Conservation (phyloP, 768 basidiomycete species). For the Tylopilus rubrobrunneus region DNA sequence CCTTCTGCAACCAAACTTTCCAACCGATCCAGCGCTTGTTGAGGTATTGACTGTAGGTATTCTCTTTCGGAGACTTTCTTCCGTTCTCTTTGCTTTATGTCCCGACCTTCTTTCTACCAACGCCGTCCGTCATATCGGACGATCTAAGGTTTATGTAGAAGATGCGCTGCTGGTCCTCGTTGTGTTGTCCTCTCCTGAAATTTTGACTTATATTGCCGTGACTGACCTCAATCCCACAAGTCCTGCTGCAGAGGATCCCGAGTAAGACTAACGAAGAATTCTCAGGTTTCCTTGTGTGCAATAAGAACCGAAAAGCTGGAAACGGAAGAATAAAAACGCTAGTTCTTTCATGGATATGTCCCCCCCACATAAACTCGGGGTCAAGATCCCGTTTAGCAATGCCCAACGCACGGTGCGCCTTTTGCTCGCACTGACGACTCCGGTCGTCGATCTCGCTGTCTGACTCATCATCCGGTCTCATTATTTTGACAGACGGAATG, state of each 20-base stretch:
- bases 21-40: slow-evolving; percentile 21
- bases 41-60: slow-evolving; percentile 15
- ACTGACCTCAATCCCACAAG: not conserved
- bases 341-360: slow-evolving; percentile 20
- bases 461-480: no score
- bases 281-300: slow-evolving; percentile 7
- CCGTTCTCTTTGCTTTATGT: slow-evolving; percentile 22
- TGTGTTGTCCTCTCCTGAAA: slow-evolving; percentile 16
- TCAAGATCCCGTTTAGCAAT: slow-evolving; percentile 22
- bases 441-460: no score
- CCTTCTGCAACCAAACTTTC: no score
- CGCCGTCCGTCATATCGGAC: slow-evolving; percentile 10
- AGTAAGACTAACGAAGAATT: slow-evolving; percentile 4
- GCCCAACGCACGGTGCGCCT: no score
- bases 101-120: slow-evolving; percentile 11
- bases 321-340: slow-evolving; percentile 13
- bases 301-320: slow-evolving; percentile 28
- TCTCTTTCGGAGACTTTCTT: slow-evolving; percentile 27
- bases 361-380: slow-evolving; percentile 29
- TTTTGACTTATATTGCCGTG: not conserved
- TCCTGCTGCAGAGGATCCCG: slow-evolving; percentile 1
- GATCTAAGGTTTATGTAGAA: slow-evolving; percentile 22
- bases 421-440: no score
- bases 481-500: no score
- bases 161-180: slow-evolving; percentile 19